Evolutionary conservation across 306 rosid species (phyloP).

Genomic region (Aeschynomene evenia): DNA sequence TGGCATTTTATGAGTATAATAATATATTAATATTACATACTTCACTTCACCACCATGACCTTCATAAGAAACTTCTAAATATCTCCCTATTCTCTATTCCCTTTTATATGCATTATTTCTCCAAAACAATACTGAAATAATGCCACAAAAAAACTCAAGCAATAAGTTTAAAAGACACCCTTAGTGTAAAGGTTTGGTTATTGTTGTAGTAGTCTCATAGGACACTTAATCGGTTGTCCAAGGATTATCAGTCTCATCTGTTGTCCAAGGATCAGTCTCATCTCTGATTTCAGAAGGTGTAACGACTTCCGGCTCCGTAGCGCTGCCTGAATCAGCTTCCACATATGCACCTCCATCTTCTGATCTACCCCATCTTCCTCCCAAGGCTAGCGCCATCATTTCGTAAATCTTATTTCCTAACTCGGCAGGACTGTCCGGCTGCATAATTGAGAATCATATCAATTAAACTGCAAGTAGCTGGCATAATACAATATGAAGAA

Average conservation of each 20-base stretch:
- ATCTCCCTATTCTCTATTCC: not conserved
- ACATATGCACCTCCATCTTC: slow-evolving; percentile 46
- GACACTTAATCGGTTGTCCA: slow-evolving; percentile 46
- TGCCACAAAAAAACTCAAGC: slow-evolving; percentile 35
- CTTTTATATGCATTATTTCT: slow-evolving; percentile 24
- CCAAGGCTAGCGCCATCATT: slow-evolving; percentile 95
- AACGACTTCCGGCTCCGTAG: slow-evolving; percentile 55
- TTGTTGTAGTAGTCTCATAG: not conserved
- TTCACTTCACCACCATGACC: slow-evolving; percentile 8
- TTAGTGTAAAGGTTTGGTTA: not conserved
- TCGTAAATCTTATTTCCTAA: slow-evolving; percentile 92
- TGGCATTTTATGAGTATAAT: not conserved
- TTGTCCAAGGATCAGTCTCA: slow-evolving; percentile 89
- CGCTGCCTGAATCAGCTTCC: slow-evolving; percentile 37
- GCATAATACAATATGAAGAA: not conserved
- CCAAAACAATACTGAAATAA: not conserved
- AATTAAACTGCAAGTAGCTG: not conserved
- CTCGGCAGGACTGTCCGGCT: slow-evolving; percentile 99
- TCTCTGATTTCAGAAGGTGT: slow-evolving; percentile 88
- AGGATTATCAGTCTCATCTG: slow-evolving; percentile 27
- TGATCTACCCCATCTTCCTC: slow-evolving; percentile 96
- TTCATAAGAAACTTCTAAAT: not conserved
- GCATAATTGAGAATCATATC: slow-evolving; percentile 25
- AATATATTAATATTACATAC: not conserved
- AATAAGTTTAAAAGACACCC: not conserved